Evolutionary conservation across 306 rosid genomes (phyloP).

Genomic region (Citrullus mucosospermus): DNA sequence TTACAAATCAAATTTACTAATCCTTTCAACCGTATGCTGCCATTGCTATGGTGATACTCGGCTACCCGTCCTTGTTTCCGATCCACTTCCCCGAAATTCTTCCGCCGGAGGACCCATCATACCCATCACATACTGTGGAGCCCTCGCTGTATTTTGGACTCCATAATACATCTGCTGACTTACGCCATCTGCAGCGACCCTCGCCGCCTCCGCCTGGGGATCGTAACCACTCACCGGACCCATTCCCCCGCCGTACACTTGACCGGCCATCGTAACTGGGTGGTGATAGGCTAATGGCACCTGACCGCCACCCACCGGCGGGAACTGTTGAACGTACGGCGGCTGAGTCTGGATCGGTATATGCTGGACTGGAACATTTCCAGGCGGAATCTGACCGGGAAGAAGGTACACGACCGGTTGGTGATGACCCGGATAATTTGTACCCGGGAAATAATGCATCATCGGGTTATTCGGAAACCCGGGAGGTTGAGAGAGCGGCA

Average conservation of each 20-base stretch:
- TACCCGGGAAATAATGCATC: constrained; percentile 24
- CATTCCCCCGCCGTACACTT: constrained; percentile 34
- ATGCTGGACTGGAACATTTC: constrained; percentile 22
- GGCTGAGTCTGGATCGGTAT: constrained; percentile 24
- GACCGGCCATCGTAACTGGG: constrained; percentile 33
- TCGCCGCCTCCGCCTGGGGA: constrained; percentile 22
- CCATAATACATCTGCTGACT: constrained; percentile 47
- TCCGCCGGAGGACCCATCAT: constrained; percentile 28
- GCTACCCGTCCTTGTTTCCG: constrained; percentile 32
- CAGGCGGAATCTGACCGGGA: constrained; percentile 22
- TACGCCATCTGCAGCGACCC: constrained; percentile 25
- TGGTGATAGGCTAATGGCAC: constrained; percentile 44
- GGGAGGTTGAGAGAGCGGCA: constrained; percentile 10
- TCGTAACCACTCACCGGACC: constrained; percentile 26
- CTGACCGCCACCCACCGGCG: constrained; percentile 24
- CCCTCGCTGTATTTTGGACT: constrained; percentile 16
- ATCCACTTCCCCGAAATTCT: constrained; percentile 35
- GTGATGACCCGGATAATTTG: constrained; percentile 28
- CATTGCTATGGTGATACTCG: constrained; percentile 23
- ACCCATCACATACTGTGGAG: constrained; percentile 25
- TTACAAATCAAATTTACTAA: background rate
- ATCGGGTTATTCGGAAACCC: constrained; percentile 18
- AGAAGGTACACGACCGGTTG: constrained; percentile 31
- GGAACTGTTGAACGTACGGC: constrained; percentile 37
- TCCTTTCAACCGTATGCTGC: background rate